These are phyloP conservation scores for Tulasnella sp. DNA, from an alignment of 768 basidiomycete genomes.

Conservation along the genomic window DNA sequence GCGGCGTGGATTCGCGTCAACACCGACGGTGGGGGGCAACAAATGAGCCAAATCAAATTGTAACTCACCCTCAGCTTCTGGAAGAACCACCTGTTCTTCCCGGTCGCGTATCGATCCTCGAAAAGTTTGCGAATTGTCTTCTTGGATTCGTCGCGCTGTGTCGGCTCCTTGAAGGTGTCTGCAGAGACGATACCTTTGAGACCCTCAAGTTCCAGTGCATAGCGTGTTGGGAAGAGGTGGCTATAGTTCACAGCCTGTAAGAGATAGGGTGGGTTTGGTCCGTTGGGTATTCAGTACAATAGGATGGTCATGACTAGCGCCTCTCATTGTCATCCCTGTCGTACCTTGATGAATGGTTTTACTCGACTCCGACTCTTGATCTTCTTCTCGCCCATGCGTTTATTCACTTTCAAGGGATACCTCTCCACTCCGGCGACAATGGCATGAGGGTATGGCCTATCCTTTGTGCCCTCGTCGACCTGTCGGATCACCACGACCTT, in stretches of 20 bases:
- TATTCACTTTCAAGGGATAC: conserved; percentile 96
- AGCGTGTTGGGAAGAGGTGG: conserved; percentile 98
- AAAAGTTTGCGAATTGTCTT: conserved; percentile 93
- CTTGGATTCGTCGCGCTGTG: conserved; percentile 89
- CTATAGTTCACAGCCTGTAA: conserved; percentile 88
- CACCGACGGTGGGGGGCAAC: background rate
- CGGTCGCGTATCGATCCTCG: conserved; percentile 86
- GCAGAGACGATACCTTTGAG: conserved; percentile 74
- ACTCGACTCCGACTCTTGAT: conserved; percentile 86
- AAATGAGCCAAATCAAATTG: background rate
- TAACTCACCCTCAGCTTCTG: conserved; percentile 57
- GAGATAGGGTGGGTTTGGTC: background rate
- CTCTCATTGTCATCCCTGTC: conserved; percentile 20
- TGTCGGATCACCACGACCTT: conserved; percentile 99
- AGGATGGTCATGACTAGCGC: background rate
- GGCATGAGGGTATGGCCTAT: conserved; percentile 92
- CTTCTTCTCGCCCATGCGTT: conserved; percentile 95
- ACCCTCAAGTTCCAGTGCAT: conserved; percentile 90
- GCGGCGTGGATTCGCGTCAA: background rate
- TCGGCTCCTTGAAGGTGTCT: conserved; percentile 96
- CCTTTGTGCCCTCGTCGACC: conserved; percentile 92
- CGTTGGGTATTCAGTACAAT: background rate
- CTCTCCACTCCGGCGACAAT: conserved; percentile 97
- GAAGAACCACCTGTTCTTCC: conserved; percentile 99
- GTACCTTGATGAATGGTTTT: conserved; percentile 99